Evolutionary conservation across 768 basidiomycete species (phyloP), one percentile per base, ranked within the genome.

Genomic region (Amyloporia xantha): DNA sequence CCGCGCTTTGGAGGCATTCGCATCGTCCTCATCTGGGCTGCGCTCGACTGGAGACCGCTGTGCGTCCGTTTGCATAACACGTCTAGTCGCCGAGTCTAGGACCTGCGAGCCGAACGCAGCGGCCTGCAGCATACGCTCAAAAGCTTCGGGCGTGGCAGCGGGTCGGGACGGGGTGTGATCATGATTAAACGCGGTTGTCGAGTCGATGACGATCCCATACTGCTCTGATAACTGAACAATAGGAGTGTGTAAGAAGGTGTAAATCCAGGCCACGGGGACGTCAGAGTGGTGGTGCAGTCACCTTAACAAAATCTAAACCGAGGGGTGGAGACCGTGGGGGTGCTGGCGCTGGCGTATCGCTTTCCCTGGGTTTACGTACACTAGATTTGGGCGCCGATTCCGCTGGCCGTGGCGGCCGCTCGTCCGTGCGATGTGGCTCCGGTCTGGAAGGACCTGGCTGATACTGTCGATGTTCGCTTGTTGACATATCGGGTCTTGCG

Each of bases 121-220:
- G 28, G 74, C 71, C 55, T 73, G 71, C 43, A 68, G 35, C 67
- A 75, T 72, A 49, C 67, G 68, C 9, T 76, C 75, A 15, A 75
- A 45, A 20, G 44, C 57, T 47, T 73, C 71, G 10, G 37, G 59
- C n/a, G n/a, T n/a, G n/a, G n/a, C n/a, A 56, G 60, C 30, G 49
- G 44, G 44, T 52, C 60, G 46, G n/a, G n/a, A n/a, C n/a, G n/a
- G n/a, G n/a, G n/a, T n/a, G n/a, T n/a, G n/a, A n/a, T n/a, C n/a
- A n/a, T n/a, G n/a, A n/a, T n/a, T n/a, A n/a, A n/a, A n/a, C 48
- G 57, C 53, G 44, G 58, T 51, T 27, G 56, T 52, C 55, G 59
- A 48, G 53, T 76, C 69, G 53, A 76, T 61, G 52, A 76, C 66
- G 38, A 68, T 49, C 38, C 68, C 63, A 58, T 75, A 75, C 21